phyloP scores from a whole-genome alignment of 2,329 filamentous ascomycete genomes.

The Calonectria pteridis region DNA sequence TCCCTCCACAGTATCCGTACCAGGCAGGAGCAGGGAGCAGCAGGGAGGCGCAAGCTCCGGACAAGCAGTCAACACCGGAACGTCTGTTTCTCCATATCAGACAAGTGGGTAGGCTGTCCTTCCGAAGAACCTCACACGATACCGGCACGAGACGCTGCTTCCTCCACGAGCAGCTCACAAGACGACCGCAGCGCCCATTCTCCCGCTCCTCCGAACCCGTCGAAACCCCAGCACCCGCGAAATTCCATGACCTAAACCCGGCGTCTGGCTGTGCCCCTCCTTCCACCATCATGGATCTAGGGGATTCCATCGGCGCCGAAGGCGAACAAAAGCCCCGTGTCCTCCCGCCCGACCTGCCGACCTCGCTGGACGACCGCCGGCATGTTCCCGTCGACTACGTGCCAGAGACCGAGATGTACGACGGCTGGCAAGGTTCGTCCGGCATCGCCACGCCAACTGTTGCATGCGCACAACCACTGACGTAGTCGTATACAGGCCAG shows the following conservation, averaged over 20 bases:
- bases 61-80: conserved; percentile 35
- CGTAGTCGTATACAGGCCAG: conserved; percentile 72
- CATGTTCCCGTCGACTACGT: conserved; percentile 73
- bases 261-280: conserved; percentile 53
- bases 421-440: conserved; percentile 91
- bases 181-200: not conserved
- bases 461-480: conserved; percentile 44
- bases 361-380: conserved; percentile 89
- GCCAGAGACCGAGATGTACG: conserved; percentile 95
- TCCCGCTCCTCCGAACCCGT: conserved; percentile 9
- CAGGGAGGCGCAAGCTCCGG: conserved; percentile 26
- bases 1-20: conserved; percentile 13
- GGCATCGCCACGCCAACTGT: conserved; percentile 26
- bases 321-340: conserved; percentile 58
- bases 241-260: conserved; percentile 49
- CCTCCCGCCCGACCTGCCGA: conserved; percentile 89
- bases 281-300: conserved; percentile 72
- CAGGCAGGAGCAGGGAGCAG: not conserved
- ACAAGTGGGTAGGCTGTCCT: conserved; percentile 42
- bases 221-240: conserved; percentile 27
- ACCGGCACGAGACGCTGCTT: conserved; percentile 31
- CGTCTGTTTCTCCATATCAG: conserved; percentile 42
- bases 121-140: conserved; percentile 40
- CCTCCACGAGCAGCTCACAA: conserved; percentile 19
- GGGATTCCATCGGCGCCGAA: conserved; percentile 59